phyloP scores from a whole-genome alignment of 257 asterid species.

The Solanum pennellii region DNA sequence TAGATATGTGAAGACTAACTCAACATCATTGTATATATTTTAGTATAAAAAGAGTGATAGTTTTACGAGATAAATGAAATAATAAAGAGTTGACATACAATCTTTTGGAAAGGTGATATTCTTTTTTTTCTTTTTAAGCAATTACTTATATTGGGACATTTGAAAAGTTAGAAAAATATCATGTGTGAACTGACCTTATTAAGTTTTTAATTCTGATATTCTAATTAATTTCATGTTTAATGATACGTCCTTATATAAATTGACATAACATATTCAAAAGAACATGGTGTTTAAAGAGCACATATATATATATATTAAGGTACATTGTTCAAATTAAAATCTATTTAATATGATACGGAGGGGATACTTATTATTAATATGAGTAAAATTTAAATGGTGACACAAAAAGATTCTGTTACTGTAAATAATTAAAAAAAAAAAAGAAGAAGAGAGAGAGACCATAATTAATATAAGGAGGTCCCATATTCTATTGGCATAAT shows the following conservation, averaged over 20 bases:
- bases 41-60: too few relatives aligned
- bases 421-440: not conserved
- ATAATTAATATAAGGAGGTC: not conserved
- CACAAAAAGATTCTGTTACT: not conserved
- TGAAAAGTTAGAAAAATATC: not conserved
- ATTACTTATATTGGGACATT: not conserved
- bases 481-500: not conserved
- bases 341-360: not conserved
- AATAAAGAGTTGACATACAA: too few relatives aligned
- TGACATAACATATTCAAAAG: not conserved
- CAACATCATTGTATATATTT: not conserved
- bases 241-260: not conserved
- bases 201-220: too few relatives aligned
- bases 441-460: not conserved
- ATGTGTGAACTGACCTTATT: not conserved
- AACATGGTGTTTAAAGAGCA: not conserved
- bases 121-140: too few relatives aligned
- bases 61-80: too few relatives aligned
- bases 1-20: too few relatives aligned
- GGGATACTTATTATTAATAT: not conserved
- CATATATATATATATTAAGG: too few relatives aligned
- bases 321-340: too few relatives aligned
- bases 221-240: not conserved
- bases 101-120: too few relatives aligned
- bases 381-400: not conserved